Evolutionary conservation across 2,329 filamentous ascomycete genomes (phyloP).

Genomic region (Davidsoniella eucalypti): DNA sequence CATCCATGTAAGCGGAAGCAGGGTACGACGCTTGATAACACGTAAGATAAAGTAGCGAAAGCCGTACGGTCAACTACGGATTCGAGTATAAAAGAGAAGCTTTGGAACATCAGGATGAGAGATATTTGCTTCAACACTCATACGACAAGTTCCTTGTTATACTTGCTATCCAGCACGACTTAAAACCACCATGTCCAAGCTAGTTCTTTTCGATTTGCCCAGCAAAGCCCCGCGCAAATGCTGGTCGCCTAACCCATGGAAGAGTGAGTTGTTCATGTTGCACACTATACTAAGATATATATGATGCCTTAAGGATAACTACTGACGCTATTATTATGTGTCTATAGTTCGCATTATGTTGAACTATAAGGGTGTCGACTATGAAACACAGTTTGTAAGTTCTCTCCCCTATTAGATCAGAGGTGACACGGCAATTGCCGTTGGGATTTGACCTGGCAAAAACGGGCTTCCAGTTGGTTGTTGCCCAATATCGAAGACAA

Average conservation of each 20-base stretch:
- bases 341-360: conserved; percentile 42
- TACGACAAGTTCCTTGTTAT: not conserved
- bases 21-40: no score
- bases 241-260: conserved; percentile 60
- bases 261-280: conserved; percentile 29
- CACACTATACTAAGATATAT: not conserved
- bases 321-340: not conserved
- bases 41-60: no score
- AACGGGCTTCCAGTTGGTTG: no score
- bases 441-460: no score
- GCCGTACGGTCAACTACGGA: no score
- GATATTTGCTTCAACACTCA: not conserved
- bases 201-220: conserved; percentile 47
- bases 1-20: no score
- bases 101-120: not conserved
- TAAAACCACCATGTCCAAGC: conserved; percentile 15
- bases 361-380: conserved; percentile 52
- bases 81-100: not conserved
- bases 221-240: conserved; percentile 28
- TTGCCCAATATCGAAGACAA: no score
- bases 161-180: not conserved
- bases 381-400: conserved; percentile 46
- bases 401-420: no score
- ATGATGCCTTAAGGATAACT: conserved; percentile 12
- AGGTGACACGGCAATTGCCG: no score